These are phyloP conservation scores for Furculomyces boomerangus DNA, from an alignment of 371 early-diverging fungal genomes.

Conservation along the genomic window DNA sequence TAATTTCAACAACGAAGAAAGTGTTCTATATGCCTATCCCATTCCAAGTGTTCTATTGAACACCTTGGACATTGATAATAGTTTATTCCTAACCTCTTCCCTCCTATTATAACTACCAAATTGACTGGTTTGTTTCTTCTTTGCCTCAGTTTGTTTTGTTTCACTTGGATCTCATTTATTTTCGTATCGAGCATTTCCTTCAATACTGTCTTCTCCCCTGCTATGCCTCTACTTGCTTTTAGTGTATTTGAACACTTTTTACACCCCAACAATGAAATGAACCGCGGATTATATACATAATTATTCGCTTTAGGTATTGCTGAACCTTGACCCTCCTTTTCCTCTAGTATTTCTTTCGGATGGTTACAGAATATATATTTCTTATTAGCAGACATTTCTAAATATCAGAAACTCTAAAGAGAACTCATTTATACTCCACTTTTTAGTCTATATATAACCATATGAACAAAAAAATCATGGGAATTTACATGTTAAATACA, in stretches of 20 bases:
- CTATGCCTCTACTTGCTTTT: neutral
- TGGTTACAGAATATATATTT: too few species aligned
- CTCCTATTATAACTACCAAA: neutral
- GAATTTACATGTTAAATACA: too few species aligned
- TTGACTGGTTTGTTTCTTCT: neutral
- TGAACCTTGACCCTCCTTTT: too few species aligned
- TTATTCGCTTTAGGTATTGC: too few species aligned
- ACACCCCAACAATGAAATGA: neutral
- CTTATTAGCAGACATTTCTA: too few species aligned
- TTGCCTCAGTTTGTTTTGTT: neutral
- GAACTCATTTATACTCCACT: too few species aligned
- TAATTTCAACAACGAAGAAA: neutral
- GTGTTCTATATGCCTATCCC: neutral
- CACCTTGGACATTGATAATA: neutral
- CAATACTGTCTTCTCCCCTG: too few species aligned
- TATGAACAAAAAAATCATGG: too few species aligned
- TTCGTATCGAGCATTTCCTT: neutral
- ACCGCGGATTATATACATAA: too few species aligned
- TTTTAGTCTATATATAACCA: too few species aligned
- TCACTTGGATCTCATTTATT: neutral
- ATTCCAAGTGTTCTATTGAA: neutral
- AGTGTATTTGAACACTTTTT: neutral
- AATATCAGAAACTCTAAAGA: too few species aligned
- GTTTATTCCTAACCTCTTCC: neutral
- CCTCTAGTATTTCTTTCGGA: too few species aligned